Evolutionary conservation across 345 rosid species (phyloP).

Genomic region (Barbarea vulgaris): DNA sequence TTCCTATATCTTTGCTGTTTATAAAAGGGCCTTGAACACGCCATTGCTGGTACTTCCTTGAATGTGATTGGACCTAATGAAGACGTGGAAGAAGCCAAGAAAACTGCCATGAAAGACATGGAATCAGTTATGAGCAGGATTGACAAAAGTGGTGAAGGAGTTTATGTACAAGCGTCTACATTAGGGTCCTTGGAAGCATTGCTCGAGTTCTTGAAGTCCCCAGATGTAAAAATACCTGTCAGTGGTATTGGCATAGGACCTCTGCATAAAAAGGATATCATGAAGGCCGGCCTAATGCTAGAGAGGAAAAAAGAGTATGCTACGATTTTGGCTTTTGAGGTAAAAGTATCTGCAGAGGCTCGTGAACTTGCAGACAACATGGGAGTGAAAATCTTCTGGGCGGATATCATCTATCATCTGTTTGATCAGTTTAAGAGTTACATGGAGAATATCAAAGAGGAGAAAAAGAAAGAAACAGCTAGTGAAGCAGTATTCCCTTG

Average conservation of each 20-base stretch:
- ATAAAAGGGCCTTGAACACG: constrained; percentile 2
- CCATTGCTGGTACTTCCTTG: constrained; percentile 5
- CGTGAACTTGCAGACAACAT: constrained; percentile 81
- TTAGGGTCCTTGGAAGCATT: constrained; percentile 94
- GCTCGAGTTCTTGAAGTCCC: constrained; percentile 83
- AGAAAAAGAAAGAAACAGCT: constrained; percentile 84
- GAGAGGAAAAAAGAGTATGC: constrained; percentile 90
- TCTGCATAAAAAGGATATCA: constrained; percentile 86
- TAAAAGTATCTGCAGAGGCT: constrained; percentile 86
- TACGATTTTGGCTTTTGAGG: constrained; percentile 93
- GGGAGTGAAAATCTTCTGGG: constrained; percentile 87
- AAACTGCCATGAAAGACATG: constrained; percentile 77
- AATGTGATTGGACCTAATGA: constrained; percentile 54
- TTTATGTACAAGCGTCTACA: constrained; percentile 91
- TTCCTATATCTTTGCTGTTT: not conserved
- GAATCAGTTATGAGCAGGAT: constrained; percentile 78
- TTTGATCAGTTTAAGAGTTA: constrained; percentile 88
- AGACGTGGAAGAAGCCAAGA: constrained; percentile 69
- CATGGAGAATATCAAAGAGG: constrained; percentile 79
- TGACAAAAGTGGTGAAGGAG: constrained; percentile 90
- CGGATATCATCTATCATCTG: constrained; percentile 87
- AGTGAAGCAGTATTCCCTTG: constrained; percentile 95
- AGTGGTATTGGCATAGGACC: constrained; percentile 88
- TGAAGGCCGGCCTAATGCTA: constrained; percentile 92
- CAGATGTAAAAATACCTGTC: constrained; percentile 80